Percentiles rank a stretch among this genome's conserved stretches.
phyloP scores from a whole-genome alignment of 169 alveolate genomes.

The Fabrea salina region DNA sequence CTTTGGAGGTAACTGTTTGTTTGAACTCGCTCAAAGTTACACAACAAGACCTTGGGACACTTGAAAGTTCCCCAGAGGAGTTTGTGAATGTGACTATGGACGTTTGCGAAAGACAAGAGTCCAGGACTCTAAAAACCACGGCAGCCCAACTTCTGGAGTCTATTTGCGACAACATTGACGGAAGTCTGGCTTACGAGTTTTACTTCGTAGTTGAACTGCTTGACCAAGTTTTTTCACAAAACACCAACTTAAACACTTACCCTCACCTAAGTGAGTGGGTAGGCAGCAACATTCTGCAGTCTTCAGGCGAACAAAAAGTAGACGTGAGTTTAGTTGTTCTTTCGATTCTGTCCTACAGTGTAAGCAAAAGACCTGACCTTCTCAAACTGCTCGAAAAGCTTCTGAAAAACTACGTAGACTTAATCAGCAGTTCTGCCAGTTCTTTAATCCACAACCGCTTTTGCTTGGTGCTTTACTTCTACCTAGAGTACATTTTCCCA shows the following conservation, averaged over 20 bases:
- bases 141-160: conserved; percentile 72
- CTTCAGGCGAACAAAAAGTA: conserved; percentile 5
- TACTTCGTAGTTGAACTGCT: neutral
- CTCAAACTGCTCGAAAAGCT: neutral
- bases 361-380: conserved; percentile 4
- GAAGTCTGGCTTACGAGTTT: conserved; percentile 37
- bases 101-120: conserved; percentile 64
- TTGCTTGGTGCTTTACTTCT: conserved; percentile 16
- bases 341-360: neutral
- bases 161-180: conserved; percentile 70
- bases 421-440: neutral
- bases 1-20: neutral
- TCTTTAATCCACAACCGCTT: neutral
- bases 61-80: conserved; percentile 60
- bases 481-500: neutral
- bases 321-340: neutral
- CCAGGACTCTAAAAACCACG: conserved; percentile 51
- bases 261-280: neutral
- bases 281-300: too few species aligned
- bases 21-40: neutral
- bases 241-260: neutral
- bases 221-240: neutral
- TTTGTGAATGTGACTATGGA: conserved; percentile 65
- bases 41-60: conserved; percentile 37
- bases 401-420: neutral